A percentile compares a stretch with the other conserved stretches of the same genome.
These are phyloP conservation scores for Leucosporidium yakuticum DNA, from an alignment of 768 basidiomycete genomes.

Conservation along the genomic window DNA sequence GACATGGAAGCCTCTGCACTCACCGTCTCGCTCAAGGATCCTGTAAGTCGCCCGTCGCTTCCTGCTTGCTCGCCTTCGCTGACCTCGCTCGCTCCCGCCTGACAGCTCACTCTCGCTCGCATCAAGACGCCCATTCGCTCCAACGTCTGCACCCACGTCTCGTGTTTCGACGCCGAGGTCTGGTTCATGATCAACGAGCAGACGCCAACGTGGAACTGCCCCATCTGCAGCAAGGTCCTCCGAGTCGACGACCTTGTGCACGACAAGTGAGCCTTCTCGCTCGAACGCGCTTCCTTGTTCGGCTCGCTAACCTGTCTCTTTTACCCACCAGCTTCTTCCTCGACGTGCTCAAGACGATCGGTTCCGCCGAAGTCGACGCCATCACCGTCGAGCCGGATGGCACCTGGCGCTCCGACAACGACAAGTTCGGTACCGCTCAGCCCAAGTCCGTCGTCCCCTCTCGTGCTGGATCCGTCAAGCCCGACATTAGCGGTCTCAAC, in stretches of 20 bases:
- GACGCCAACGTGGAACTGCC: constrained; percentile 93
- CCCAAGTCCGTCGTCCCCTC: background rate
- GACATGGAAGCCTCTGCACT: constrained; percentile 86
- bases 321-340: constrained; percentile 65
- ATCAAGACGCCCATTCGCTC: constrained; percentile 81
- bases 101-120: constrained; percentile 75
- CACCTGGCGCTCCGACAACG: constrained; percentile 89
- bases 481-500: constrained; percentile 8
- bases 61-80: background rate
- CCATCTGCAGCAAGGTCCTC: constrained; percentile 77
- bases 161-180: constrained; percentile 90
- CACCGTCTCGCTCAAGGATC: constrained; percentile 87
- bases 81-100: constrained; percentile 3
- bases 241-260: constrained; percentile 76
- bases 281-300: background rate
- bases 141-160: constrained; percentile 74
- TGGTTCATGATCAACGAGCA: constrained; percentile 95
- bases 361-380: constrained; percentile 70
- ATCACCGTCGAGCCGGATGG: constrained; percentile 91
- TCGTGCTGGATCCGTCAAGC: background rate
- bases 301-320: too few relatives aligned
- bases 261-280: constrained; percentile 63
- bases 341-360: constrained; percentile 68
- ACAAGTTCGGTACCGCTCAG: constrained; percentile 57
- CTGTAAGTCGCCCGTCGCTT: constrained; percentile 54